These are phyloP conservation scores for Aspergillus uvarum DNA, from an alignment of 2,329 filamentous ascomycete genomes.

Conservation along the genomic window DNA sequence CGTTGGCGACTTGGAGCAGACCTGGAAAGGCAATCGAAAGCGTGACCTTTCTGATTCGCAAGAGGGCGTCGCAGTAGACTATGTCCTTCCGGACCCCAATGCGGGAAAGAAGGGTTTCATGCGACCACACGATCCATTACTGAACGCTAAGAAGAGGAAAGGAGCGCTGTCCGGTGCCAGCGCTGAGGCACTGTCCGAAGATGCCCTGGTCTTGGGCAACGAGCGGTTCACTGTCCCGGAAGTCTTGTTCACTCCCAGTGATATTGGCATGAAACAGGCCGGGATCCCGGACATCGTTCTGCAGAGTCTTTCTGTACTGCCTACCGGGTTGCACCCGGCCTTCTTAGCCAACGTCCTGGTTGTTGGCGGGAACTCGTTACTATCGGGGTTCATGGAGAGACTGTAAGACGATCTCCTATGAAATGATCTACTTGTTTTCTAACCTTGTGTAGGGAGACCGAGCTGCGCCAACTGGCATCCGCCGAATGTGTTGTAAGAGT, in stretches of 20 bases:
- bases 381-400: conserved; percentile 78
- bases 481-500: conserved; percentile 78
- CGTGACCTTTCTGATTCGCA: conserved; percentile 27
- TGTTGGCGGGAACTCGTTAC: conserved; percentile 79
- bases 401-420: conserved; percentile 49
- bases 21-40: conserved; percentile 73
- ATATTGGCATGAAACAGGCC: conserved; percentile 80
- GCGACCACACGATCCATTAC: conserved; percentile 71
- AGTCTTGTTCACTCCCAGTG: conserved; percentile 79
- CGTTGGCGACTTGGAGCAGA: conserved; percentile 70
- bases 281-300: conserved; percentile 81
- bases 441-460: conserved; percentile 52
- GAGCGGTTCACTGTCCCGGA: conserved; percentile 91
- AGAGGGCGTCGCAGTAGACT: conserved; percentile 72
- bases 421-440: conserved; percentile 14
- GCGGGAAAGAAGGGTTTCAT: conserved; percentile 65
- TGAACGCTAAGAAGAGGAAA: conserved; percentile 55
- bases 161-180: conserved; percentile 48
- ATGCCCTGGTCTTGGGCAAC: conserved; percentile 82
- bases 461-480: conserved; percentile 69
- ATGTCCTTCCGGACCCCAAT: conserved; percentile 82
- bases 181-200: conserved; percentile 61
- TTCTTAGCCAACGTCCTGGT: conserved; percentile 84
- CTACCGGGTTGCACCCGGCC: conserved; percentile 78
- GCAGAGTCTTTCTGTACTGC: conserved; percentile 72